Percentiles rank a stretch among this genome's conserved stretches.
Evolutionary conservation across 2,329 filamentous ascomycete species (phyloP).

Genomic region (Aureobasidium mangrovei): DNA sequence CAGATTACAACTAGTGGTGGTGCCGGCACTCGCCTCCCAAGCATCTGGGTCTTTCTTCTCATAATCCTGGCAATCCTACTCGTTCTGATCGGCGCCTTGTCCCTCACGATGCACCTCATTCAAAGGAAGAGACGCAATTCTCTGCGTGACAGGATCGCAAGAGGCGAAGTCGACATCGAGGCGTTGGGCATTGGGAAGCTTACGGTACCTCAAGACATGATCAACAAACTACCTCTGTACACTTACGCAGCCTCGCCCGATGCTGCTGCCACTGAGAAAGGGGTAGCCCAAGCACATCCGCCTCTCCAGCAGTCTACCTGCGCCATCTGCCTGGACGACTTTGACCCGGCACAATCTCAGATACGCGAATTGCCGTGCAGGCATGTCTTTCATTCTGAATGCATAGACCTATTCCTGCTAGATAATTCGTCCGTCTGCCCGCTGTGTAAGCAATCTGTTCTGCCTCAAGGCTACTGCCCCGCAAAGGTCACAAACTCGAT

Average conservation of each 20-base stretch:
- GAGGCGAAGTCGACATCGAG: conserved; percentile 79
- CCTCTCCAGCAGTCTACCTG: conserved; percentile 68
- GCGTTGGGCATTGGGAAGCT: conserved; percentile 75
- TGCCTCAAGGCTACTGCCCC: conserved; percentile 55
- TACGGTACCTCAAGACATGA: conserved; percentile 61
- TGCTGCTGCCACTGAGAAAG: neutral
- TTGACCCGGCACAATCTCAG: conserved; percentile 56
- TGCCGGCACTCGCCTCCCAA: conserved; percentile 44
- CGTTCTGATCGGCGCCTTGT: conserved; percentile 57
- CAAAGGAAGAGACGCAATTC: conserved; percentile 61
- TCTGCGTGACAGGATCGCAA: conserved; percentile 61
- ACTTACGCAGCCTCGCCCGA: conserved; percentile 47
- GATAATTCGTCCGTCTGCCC: conserved; percentile 80
- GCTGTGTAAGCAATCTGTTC: conserved; percentile 75
- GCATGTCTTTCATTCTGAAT: conserved; percentile 89
- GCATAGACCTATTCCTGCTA: conserved; percentile 76
- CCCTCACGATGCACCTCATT: conserved; percentile 64
- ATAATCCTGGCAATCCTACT: conserved; percentile 64
- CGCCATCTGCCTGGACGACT: conserved; percentile 83
- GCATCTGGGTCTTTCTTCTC: conserved; percentile 70
- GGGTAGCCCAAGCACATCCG: conserved; percentile 14
- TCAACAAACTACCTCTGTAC: conserved; percentile 69
- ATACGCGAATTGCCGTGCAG: conserved; percentile 82
- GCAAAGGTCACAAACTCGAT: conserved; percentile 69
- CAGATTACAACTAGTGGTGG: conserved; percentile 39